Percentiles rank a stretch among this genome's conserved stretches.
Evolutionary conservation across 352 stramenopile genomes (phyloP).

Genomic region (Pythium monospermum): DNA sequence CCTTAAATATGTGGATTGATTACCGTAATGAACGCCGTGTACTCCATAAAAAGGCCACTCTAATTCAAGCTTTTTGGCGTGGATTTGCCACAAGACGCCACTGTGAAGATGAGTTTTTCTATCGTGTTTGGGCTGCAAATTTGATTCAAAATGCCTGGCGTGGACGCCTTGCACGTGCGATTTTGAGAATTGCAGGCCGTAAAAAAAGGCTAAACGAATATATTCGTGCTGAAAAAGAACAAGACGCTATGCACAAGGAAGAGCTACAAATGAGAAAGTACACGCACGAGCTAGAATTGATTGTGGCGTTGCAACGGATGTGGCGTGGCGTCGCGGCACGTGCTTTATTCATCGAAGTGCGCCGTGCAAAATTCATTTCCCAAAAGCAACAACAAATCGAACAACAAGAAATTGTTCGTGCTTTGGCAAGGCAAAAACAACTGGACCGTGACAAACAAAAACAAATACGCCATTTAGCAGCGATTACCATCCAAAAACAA

Average conservation of each 20-base stretch:
- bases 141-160: constrained; percentile 74
- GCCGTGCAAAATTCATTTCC: constrained; percentile 43
- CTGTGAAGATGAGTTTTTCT: constrained; percentile 59
- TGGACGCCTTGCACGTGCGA: constrained; percentile 37
- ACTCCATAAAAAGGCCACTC: constrained; percentile 28
- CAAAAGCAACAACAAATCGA: constrained; percentile 67
- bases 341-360: constrained; percentile 54
- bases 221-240: constrained; percentile 53
- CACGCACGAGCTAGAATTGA: constrained; percentile 46
- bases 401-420: constrained; percentile 56
- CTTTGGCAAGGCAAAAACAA: constrained; percentile 41
- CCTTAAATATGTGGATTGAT: constrained; percentile 43
- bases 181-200: constrained; percentile 45
- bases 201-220: constrained; percentile 67
- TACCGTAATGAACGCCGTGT: constrained; percentile 29
- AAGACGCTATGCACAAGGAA: constrained; percentile 49
- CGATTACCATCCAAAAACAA: constrained; percentile 67
- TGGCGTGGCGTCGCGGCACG: constrained; percentile 69
- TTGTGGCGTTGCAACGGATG: constrained; percentile 61
- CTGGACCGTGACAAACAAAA: constrained; percentile 46
- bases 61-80: constrained; percentile 65
- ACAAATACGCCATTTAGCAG: constrained; percentile 38
- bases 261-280: constrained; percentile 36
- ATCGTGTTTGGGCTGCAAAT: constrained; percentile 53
- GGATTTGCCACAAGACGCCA: constrained; percentile 33